A percentile compares a stretch with the other conserved stretches of the same genome.
Conservation (phyloP, 805 yeast species). For the Saccharomyces eubayanus region DNA sequence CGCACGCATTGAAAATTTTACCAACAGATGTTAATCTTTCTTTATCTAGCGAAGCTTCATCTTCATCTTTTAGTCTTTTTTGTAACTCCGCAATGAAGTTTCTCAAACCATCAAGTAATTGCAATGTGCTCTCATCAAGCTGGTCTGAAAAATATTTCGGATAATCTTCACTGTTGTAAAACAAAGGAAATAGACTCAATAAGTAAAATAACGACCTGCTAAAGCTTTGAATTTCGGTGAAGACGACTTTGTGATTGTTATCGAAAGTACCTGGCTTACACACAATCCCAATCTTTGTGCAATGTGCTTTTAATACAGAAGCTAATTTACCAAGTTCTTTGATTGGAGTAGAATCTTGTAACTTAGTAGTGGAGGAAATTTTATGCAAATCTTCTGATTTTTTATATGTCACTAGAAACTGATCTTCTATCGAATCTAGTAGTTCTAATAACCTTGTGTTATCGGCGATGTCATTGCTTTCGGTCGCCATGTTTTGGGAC, state of each 20-base stretch:
- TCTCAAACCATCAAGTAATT: slow-evolving; percentile 17
- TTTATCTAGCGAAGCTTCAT: slow-evolving; percentile 22
- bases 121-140: slow-evolving; percentile 16
- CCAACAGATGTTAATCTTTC: slow-evolving; percentile 55
- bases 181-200: slow-evolving; percentile 24
- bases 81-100: slow-evolving; percentile 17
- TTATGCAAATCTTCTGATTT: slow-evolving; percentile 12
- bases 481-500: neutral
- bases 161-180: slow-evolving; percentile 18
- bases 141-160: slow-evolving; percentile 16
- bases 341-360: slow-evolving; percentile 23
- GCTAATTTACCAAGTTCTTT: slow-evolving; percentile 51
- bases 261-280: slow-evolving; percentile 21
- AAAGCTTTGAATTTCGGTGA: slow-evolving; percentile 25
- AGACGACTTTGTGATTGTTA: slow-evolving; percentile 16
- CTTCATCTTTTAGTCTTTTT: slow-evolving; percentile 9
- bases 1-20: slow-evolving; percentile 64
- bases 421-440: slow-evolving; percentile 14
- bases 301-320: slow-evolving; percentile 59
- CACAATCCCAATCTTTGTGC: slow-evolving; percentile 51
- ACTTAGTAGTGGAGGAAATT: slow-evolving; percentile 19
- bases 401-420: slow-evolving; percentile 19
- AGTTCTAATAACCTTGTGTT: slow-evolving; percentile 3
- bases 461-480: neutral
- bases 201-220: slow-evolving; percentile 20